Evolutionary conservation across 768 basidiomycete species (phyloP).

Genomic region (Boletus sp.): DNA sequence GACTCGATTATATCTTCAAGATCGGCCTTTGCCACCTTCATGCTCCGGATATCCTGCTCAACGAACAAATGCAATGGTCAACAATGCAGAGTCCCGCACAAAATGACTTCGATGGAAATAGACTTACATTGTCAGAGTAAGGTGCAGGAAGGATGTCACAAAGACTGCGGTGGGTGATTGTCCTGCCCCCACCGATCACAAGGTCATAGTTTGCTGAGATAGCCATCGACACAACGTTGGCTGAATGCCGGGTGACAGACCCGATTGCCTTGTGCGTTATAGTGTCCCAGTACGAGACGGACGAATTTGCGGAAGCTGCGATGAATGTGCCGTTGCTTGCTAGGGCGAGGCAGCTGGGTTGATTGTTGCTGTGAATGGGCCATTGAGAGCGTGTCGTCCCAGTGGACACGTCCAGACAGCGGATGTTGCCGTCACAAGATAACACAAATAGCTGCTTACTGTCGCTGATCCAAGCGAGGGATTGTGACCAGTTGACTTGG

Average conservation of each 20-base stretch:
- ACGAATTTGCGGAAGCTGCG: not conserved
- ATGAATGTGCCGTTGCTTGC: not conserved
- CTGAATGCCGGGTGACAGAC: not conserved
- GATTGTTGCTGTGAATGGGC: no score
- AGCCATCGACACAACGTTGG: not conserved
- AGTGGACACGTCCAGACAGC: not conserved
- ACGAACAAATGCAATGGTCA: no score
- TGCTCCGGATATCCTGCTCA: no score
- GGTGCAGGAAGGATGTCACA: not conserved
- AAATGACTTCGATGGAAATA: no score
- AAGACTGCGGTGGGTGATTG: not conserved
- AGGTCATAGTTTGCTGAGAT: not conserved
- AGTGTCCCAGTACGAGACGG: not conserved
- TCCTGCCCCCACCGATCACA: not conserved
- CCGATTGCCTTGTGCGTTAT: not conserved
- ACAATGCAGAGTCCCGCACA: no score
- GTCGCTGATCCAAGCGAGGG: not conserved
- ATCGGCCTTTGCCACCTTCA: no score
- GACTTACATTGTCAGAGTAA: no score
- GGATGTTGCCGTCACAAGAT: not conserved
- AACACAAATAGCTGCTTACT: not conserved
- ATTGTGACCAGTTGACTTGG: no score
- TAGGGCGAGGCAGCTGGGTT: not conserved
- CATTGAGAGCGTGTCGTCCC: no score
- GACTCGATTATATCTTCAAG: no score